phyloP scores from a whole-genome alignment of 176 grass and related monocot species.

The Musa troglodytarum region DNA sequence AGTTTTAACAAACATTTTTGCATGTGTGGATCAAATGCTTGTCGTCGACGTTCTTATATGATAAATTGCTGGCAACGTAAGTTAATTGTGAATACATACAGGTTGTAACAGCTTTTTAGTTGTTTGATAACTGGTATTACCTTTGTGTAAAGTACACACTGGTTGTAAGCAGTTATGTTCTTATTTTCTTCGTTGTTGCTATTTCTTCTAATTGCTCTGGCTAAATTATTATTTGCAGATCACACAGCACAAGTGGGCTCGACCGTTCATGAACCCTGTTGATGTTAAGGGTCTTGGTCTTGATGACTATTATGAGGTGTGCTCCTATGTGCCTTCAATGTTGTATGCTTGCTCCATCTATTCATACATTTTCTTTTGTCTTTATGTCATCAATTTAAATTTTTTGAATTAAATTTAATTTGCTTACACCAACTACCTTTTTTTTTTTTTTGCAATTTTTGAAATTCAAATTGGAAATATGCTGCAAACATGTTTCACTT shows the following conservation, averaged over 20 bases:
- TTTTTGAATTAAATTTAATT: not conserved
- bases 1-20: too few relatives aligned
- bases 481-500: not conserved
- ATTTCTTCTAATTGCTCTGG: constrained; percentile 20
- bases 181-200: not conserved
- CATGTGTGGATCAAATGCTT: not conserved
- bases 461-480: not conserved
- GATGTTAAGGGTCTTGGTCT: constrained; percentile 59
- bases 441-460: not conserved
- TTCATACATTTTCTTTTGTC: not conserved
- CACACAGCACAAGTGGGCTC: constrained; percentile 48
- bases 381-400: not conserved
- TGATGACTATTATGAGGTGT: constrained; percentile 80
- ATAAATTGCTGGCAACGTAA: not conserved
- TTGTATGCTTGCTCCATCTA: not conserved
- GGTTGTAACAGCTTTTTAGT: not conserved
- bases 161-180: not conserved
- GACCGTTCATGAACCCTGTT: constrained; percentile 73
- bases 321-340: not conserved
- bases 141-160: not conserved
- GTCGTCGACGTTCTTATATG: not conserved
- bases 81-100: not conserved
- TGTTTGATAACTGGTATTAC: not conserved
- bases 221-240: constrained; percentile 40
- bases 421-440: not conserved